Evolutionary conservation across 2,329 filamentous ascomycete genomes (phyloP), one percentile per base, ranked within the genome.

Genomic region (Dactylonectria macrodidyma): DNA sequence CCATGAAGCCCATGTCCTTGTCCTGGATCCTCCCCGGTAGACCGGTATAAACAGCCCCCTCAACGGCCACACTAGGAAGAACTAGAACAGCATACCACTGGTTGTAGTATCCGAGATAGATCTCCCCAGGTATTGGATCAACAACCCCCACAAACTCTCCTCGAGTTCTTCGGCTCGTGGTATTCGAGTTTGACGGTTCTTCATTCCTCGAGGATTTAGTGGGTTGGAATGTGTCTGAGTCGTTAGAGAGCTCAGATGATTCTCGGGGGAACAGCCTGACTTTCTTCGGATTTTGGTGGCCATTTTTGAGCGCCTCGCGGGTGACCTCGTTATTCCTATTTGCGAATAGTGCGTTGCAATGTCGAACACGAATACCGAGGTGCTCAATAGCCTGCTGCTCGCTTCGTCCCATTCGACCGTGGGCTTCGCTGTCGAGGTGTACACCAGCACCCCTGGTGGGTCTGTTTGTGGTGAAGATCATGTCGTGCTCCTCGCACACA

Each of bases 41-140:
- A 4, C 57, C 62, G 16, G 48, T 50, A 22, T 54, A 33, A 6
- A 22, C n/a, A 5, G n/a, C 50, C n/a, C 58, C 46, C 3, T 68
- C 51, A 3, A 55, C 44, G 24, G 33, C 19, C 26, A 65, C 46
- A 8, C 36, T 30, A 4, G 66, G 61, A 10, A 68, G 66, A 19
- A 68, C 16, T 11, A 68, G 57, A 3, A 62, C 66, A 3, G 56
- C 57, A 19, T 38, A 24, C 56, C 56, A 65, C 5, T 14, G 12
- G 8, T 58, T 60, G 58, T 55, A 54, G 47, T 62, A 65, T 30
- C 50, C 66, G 5, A n/a, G 38, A 33, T 65, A 68, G n/a, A 67
- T 51, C 4, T 60, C 26, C 2, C 65, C 61, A 6, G 61, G 57
- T 14, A 16, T 26, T 19, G 65, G 65, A 11, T 67, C 57, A 33